These are phyloP conservation scores for Alternaria panax DNA, from an alignment of 2,329 filamentous ascomycete species.

Conservation along the genomic window DNA sequence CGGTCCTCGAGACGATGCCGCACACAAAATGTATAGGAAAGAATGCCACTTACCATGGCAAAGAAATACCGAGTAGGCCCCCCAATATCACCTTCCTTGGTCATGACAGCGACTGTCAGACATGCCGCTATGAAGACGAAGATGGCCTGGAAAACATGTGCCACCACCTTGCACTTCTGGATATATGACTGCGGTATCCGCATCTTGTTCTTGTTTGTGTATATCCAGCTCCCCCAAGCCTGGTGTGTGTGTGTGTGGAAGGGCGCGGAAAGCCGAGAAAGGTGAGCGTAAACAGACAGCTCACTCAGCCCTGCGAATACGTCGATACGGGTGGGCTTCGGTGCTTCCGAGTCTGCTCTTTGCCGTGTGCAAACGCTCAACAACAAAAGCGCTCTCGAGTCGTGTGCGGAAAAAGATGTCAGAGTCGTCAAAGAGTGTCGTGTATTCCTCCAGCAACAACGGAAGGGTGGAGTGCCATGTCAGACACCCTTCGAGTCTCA, in stretches of 20 bases:
- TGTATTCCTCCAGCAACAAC: neutral
- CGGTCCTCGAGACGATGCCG: neutral
- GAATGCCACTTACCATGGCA: conserved; percentile 57
- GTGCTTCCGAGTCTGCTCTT: neutral
- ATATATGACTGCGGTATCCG: conserved; percentile 56
- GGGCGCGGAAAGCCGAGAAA: neutral
- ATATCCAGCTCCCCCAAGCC: neutral
- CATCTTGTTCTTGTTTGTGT: conserved; percentile 42
- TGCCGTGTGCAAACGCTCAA: neutral
- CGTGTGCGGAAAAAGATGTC: neutral
- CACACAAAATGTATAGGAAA: neutral
- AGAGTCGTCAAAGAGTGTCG: neutral
- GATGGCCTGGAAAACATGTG: conserved; percentile 63
- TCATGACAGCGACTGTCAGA: conserved; percentile 65
- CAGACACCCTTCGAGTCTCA: conserved; percentile 21
- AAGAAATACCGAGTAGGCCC: conserved; percentile 65
- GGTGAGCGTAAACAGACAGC: conserved; percentile 5
- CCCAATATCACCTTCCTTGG: conserved; percentile 61
- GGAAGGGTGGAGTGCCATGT: neutral
- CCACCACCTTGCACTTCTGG: conserved; percentile 63
- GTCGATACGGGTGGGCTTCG: neutral
- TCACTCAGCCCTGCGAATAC: conserved; percentile 1
- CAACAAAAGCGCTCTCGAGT: neutral
- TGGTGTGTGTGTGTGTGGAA: conserved; percentile 2
- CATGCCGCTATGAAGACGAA: conserved; percentile 66